Base-by-base conservation (phyloP, 768 basidiomycete genomes). In the Rhodotorula taiwanensis region DNA sequence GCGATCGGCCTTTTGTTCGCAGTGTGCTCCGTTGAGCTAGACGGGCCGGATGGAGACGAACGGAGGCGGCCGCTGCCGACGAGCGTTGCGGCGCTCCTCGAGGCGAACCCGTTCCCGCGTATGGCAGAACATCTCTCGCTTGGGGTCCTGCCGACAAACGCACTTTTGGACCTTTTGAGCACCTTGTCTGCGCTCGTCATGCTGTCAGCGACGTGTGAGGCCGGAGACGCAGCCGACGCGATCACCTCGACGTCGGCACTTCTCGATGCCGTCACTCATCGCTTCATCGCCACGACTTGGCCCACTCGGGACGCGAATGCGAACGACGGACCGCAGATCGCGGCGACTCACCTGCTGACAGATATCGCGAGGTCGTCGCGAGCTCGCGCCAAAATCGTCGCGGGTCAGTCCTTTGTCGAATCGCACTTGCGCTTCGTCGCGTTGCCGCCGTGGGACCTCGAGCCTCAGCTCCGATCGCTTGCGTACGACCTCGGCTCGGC, bases 361-460 rank as follows among this genome's bases (percentile, higher is more conserved):
- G 79, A 79, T 1, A 78, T 91, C 33, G 83, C 83, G 1, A 74
- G 75, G 4, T 81, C 87, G 2, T 88, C 88, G 0, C 82, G 90
- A n/a, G 69, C 76, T 2, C 86, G 83, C 61, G 90, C 91, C 0
- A 75, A 75, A 15, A 33, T 51, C 41, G 25, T 64, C 31, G 72
- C 81, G 39, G 81, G 81, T 20, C 76, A 56, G 41, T 69, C 64
- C 0, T 47, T 81, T 23, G 80, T 83, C 2, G 86, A 88, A 69
- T 78, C 83, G 0, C 80, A 88, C 2, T 78, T 94, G 48, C 83
- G 87, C 28, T 94, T 88, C 72, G 73, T 89, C 51, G 78, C 83
- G 1, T 76, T 79, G 53, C 79, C 83, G 30, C 87, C 84, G 34
- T 70, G 79, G 28, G 69, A 76, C 47, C 34, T 48, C 41, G 66